Conservation (phyloP, 495 filamentous ascomycete genomes). For the Penicillium paradoxum region DNA sequence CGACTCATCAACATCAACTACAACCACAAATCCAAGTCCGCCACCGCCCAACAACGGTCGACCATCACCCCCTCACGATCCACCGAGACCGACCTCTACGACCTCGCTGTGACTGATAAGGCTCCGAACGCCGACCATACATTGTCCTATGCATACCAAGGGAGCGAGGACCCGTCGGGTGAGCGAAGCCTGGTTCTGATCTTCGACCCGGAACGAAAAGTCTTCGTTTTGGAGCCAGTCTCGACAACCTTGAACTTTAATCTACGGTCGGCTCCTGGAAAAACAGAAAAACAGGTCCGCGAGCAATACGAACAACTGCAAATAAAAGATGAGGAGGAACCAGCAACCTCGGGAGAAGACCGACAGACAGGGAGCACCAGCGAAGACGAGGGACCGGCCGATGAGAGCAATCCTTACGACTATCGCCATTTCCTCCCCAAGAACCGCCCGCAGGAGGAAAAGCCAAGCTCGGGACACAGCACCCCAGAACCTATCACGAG, state of each 20-base stretch:
- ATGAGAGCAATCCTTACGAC: slow-evolving; percentile 54
- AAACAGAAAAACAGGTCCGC: slow-evolving; percentile 41
- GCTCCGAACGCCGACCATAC: slow-evolving; percentile 38
- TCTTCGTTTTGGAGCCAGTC: slow-evolving; percentile 49
- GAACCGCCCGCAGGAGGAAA: slow-evolving; percentile 29
- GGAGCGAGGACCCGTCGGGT: slow-evolving; percentile 43
- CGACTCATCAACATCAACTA: slow-evolving; percentile 42
- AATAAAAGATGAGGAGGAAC: slow-evolving; percentile 38
- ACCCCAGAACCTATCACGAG: slow-evolving; percentile 39
- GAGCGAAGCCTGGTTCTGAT: slow-evolving; percentile 44
- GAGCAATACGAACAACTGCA: slow-evolving; percentile 45
- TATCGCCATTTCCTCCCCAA: slow-evolving; percentile 54
- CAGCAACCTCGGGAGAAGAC: slow-evolving; percentile 34
- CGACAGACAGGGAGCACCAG: slow-evolving; percentile 33
- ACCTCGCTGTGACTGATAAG: slow-evolving; percentile 48
- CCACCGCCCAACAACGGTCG: slow-evolving; percentile 34
- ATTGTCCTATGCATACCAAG: slow-evolving; percentile 46
- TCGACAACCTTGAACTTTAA: slow-evolving; percentile 54
- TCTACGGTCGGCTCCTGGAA: slow-evolving; percentile 44
- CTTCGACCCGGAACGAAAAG: slow-evolving; percentile 48
- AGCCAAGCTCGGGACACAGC: slow-evolving; percentile 31
- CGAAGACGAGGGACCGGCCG: slow-evolving; percentile 43
- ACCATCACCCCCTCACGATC: slow-evolving; percentile 37
- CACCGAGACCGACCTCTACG: slow-evolving; percentile 38
- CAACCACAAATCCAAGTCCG: slow-evolving; percentile 52